These are phyloP conservation scores for Carallia brachiata DNA, from an alignment of 345 rosid species.

Conservation along the genomic window DNA sequence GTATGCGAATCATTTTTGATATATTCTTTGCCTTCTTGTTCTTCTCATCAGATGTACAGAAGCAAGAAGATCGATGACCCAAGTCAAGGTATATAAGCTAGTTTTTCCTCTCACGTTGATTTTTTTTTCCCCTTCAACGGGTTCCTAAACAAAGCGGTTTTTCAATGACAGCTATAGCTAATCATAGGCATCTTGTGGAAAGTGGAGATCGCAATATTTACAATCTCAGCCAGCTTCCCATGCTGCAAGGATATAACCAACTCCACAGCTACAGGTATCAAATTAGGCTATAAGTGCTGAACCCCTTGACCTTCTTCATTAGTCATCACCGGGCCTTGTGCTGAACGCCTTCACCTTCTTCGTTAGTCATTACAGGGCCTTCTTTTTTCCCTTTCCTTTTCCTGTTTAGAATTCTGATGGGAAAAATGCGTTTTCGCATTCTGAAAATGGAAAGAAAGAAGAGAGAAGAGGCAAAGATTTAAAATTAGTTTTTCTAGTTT, in stretches of 20 bases:
- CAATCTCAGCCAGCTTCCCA: conserved; percentile 74
- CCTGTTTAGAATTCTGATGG: too few species aligned
- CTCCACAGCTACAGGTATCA: conserved; percentile 53
- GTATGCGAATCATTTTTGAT: too few species aligned
- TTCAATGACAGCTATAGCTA: conserved; percentile 47
- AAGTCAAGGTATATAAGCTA: conserved; percentile 14
- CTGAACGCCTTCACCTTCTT: background rate
- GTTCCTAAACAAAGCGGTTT: conserved; percentile 8
- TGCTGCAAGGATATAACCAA: conserved; percentile 54
- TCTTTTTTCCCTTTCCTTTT: background rate
- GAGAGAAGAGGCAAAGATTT: too few species aligned
- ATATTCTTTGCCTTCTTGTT: background rate
- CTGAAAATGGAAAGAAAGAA: too few species aligned
- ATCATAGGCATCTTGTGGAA: conserved; percentile 58
- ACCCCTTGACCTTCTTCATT: background rate
- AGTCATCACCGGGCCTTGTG: too few species aligned
- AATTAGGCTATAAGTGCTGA: background rate
- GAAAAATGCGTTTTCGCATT: too few species aligned
- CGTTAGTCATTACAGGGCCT: background rate
- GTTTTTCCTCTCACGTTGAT: background rate
- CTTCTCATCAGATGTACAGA: conserved; percentile 26
- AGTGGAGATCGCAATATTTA: conserved; percentile 66
- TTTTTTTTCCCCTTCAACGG: background rate
- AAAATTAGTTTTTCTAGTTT: background rate
- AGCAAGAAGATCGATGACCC: conserved; percentile 33